Evolutionary conservation across 1,139 yeast species (phyloP).

Genomic region (Zygosaccharomyces sapae): DNA sequence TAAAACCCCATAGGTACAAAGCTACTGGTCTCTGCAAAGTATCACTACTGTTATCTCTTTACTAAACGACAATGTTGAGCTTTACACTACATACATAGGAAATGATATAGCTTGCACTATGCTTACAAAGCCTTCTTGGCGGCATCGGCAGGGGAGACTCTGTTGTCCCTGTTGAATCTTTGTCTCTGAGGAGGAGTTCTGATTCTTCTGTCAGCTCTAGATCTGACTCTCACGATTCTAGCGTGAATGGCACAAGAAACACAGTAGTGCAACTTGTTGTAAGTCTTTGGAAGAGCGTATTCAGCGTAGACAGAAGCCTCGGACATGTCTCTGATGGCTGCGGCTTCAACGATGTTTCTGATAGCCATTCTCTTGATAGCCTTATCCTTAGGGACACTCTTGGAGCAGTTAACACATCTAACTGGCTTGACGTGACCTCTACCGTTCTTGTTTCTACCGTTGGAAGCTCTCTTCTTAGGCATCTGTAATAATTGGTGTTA

Average conservation of each 20-base stretch:
- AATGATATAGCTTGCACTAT: slow-evolving; percentile 8
- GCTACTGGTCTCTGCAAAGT: too few species aligned
- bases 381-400: slow-evolving; percentile 99
- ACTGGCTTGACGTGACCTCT: slow-evolving; percentile 99
- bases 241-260: slow-evolving; percentile 99
- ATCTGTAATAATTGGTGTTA: slow-evolving; percentile 44
- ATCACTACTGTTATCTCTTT: neutral
- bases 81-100: slow-evolving; percentile 1
- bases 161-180: slow-evolving; percentile 89
- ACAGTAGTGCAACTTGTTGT: slow-evolving; percentile 99
- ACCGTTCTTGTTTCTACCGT: slow-evolving; percentile 99
- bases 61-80: slow-evolving; percentile 4
- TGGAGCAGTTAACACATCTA: slow-evolving; percentile 99
- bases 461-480: slow-evolving; percentile 99
- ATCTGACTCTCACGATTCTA: slow-evolving; percentile 99
- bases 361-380: slow-evolving; percentile 99
- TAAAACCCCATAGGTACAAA: too few species aligned
- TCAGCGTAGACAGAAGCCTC: slow-evolving; percentile 99
- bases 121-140: slow-evolving; percentile 79
- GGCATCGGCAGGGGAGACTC: slow-evolving; percentile 95
- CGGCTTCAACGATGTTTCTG: slow-evolving; percentile 99
- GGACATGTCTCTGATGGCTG: slow-evolving; percentile 99
- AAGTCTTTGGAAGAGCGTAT: slow-evolving; percentile 98
- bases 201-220: slow-evolving; percentile 96
- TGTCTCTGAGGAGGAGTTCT: slow-evolving; percentile 99